Base-by-base conservation (phyloP, 1,284 basidiomycete species). In the Cryptococcus jaspeensis region DNA sequence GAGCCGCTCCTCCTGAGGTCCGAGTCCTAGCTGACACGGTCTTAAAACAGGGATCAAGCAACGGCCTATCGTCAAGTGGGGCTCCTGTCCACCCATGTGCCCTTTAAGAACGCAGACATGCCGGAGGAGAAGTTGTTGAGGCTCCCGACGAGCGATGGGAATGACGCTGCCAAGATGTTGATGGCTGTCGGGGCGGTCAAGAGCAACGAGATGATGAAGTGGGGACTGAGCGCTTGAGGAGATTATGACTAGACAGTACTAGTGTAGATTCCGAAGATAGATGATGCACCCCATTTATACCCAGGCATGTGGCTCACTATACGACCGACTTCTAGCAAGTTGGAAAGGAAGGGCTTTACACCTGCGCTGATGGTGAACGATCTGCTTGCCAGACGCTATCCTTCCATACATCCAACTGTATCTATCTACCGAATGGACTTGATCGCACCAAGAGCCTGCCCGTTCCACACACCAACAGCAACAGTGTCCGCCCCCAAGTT, bases 401-500 rank as follows among this genome's bases (percentile, higher is more conserved):
- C 28, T 32, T 9, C 28, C 9, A 9, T 32, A 32, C 28, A 32
- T 32, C 28, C 28, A 32, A n/a, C n/a, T 9, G 9, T 32, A 32
- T 32, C 28, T 18, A 23, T 36, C 47, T 45, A 59, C 37, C 57
- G 22, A 15, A 56, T 51, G 8, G 22, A 23, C 23, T 59, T 45
- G 53, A 59, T 43, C 7, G 57, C 57, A 3, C 38, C 40, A 4
- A 59, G 28, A 6, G 57, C 57, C 39, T 59, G 47, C 20, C 41
- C 57, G 38, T 61, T 61, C 59, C 59, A 61, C 15, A 47, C 43
- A 5, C 56, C 56, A 5, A 61, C 43, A 37, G 59, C 56, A 16
- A 61, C 61, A 1, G 59, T 61, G 55, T 73, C 70, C 43, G 63
- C 64, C 11, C 67, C 66, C 22, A 72, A 56, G 42, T 67, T 71